Evolutionary conservation across 257 asterid species (phyloP).

Genomic region (Buddleja alternifolia): DNA sequence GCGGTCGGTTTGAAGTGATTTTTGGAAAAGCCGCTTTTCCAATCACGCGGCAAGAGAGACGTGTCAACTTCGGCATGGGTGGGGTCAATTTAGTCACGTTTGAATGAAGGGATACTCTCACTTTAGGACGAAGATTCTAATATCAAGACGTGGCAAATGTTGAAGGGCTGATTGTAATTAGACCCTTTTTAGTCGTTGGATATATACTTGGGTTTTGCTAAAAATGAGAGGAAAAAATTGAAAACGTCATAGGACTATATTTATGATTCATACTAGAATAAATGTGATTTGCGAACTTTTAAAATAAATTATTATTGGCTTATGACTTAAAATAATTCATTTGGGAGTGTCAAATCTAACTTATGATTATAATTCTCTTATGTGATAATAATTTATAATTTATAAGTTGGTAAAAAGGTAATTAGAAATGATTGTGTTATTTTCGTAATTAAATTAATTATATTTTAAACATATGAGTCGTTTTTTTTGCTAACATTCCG

Average conservation of each 20-base stretch:
- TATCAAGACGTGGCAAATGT: constrained; percentile 35
- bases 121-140: constrained; percentile 33
- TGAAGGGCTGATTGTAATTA: constrained; percentile 18
- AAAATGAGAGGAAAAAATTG: background rate
- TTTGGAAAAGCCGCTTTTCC: constrained; percentile 11
- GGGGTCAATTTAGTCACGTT: constrained; percentile 43
- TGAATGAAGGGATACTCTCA: constrained; percentile 18
- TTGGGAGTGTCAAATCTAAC: too few relatives aligned
- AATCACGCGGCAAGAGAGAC: constrained; percentile 26
- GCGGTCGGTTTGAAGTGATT: constrained; percentile 39
- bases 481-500: too few relatives aligned
- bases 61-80: constrained; percentile 27
- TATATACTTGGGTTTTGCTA: constrained; percentile 20
- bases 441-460: too few relatives aligned
- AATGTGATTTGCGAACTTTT: background rate
- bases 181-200: constrained; percentile 44
- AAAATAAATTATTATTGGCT: too few relatives aligned
- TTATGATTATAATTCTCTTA: too few relatives aligned
- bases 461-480: too few relatives aligned
- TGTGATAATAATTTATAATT: too few relatives aligned
- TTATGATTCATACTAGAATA: too few relatives aligned
- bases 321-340: too few relatives aligned
- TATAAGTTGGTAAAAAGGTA: too few relatives aligned
- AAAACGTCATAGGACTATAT: background rate
- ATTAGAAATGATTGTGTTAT: too few relatives aligned